A percentile compares a stretch with the other conserved stretches of the same genome.
Conservation (phyloP, 2,329 filamentous ascomycete species). For the Hortaea sp. region DNA sequence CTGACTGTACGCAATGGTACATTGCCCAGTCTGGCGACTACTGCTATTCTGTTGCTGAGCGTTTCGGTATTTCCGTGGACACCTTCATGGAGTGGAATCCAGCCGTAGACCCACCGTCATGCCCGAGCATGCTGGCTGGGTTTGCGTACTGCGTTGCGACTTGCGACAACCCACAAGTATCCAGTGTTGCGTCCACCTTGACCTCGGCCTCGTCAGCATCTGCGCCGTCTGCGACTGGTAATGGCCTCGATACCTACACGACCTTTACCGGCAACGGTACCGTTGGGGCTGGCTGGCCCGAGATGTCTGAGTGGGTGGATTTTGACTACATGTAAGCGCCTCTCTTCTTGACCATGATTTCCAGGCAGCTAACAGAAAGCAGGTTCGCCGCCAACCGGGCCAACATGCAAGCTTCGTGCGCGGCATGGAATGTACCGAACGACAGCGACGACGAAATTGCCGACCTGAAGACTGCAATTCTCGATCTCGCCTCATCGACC, state of each 20-base stretch:
- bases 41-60: constrained; percentile 13
- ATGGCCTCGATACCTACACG: constrained; percentile 2
- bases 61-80: constrained; percentile 10
- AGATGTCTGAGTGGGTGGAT: constrained; percentile 12
- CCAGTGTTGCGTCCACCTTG: background rate
- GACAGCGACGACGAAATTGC: constrained; percentile 30
- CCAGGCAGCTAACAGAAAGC: background rate
- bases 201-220: background rate
- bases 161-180: constrained; percentile 2
- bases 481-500: constrained; percentile 20
- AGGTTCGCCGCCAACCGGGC: constrained; percentile 22
- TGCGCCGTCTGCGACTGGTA: background rate
- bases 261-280: constrained; percentile 11
- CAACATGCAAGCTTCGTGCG: constrained; percentile 29
- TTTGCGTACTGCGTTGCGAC: constrained; percentile 18
- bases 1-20: constrained; percentile 18
- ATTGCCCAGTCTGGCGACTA: constrained; percentile 14
- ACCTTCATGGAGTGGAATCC: constrained; percentile 20
- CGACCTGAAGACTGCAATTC: constrained; percentile 30
- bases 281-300: constrained; percentile 15
- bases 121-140: constrained; percentile 12
- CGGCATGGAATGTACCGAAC: constrained; percentile 25
- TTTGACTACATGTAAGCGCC: constrained; percentile 21
- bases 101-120: constrained; percentile 12
- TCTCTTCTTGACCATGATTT: background rate